Percentiles rank a stretch among this genome's conserved stretches.
phyloP scores from a whole-genome alignment of 192 early-diverging fungal species.

The Linnemannia zychae region DNA sequence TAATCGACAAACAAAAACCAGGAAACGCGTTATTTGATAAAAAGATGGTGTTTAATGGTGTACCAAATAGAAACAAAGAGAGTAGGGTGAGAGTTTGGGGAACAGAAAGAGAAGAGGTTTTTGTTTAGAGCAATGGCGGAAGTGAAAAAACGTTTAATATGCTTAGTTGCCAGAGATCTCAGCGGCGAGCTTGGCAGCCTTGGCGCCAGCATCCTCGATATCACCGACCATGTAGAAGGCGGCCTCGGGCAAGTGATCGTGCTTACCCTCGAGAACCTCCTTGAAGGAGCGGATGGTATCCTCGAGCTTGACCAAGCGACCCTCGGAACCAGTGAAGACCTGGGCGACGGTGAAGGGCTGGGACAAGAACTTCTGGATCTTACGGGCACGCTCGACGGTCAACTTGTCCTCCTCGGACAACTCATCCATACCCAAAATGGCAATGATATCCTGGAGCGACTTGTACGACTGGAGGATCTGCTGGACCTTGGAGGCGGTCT shows the following conservation, averaged over 20 bases:
- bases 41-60: slow-evolving; percentile 14
- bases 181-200: slow-evolving; percentile 75
- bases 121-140: too few species aligned
- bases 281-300: slow-evolving; percentile 97
- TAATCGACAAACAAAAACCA: neutral
- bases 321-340: slow-evolving; percentile 96
- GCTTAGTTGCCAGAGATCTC: slow-evolving; percentile 56
- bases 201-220: slow-evolving; percentile 93
- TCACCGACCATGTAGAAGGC: slow-evolving; percentile 99
- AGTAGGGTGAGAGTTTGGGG: slow-evolving; percentile 23
- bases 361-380: slow-evolving; percentile 99
- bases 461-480: slow-evolving; percentile 99
- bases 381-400: slow-evolving; percentile 98
- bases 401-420: slow-evolving; percentile 99
- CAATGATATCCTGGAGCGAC: slow-evolving; percentile 99
- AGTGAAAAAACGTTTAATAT: slow-evolving; percentile 8
- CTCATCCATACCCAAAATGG: slow-evolving; percentile 99
- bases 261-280: slow-evolving; percentile 96
- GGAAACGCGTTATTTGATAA: neutral
- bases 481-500: slow-evolving; percentile 93
- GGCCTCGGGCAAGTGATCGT: slow-evolving; percentile 93
- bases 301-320: slow-evolving; percentile 86
- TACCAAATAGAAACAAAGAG: slow-evolving; percentile 16
- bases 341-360: slow-evolving; percentile 97
- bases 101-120: neutral